Evolutionary conservation across 1,284 basidiomycete genomes (phyloP), one percentile per base, ranked within the genome.

Genomic region (Apiotrichum siamense): DNA sequence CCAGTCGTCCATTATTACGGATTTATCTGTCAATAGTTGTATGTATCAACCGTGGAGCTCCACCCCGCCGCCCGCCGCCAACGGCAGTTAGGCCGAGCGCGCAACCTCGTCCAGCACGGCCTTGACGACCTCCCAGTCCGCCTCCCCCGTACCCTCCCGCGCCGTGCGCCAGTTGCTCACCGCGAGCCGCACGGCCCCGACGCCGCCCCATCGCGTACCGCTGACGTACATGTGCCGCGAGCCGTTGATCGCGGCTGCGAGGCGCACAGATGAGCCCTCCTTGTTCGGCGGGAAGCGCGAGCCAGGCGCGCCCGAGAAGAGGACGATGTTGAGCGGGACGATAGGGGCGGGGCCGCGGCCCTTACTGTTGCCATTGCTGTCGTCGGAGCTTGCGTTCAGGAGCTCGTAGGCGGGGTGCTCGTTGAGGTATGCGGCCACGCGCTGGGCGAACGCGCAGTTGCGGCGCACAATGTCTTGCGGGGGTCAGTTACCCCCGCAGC

Each of bases 121-220:
- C 37, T 44, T 48, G 1, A 69, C 61, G 13, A 64, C 50, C 9
- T 60, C 41, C 20, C 11, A 57, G 33, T 72, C 67, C 21, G 57
- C 62, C 58, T 35, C 59, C n/a, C n/a, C n/a, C n/a, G n/a, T n/a
- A n/a, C n/a, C n/a, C n/a, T n/a, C n/a, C n/a, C n/a, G n/a, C 3
- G 69, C 73, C 7, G 78, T 78, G 50, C 65, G 56, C 76, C 77
- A 78, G 60, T 79, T 78, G 20, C 70, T 72, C 9, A 79, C 76
- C 0, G 78, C 78, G 18, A 79, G 50, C 49, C 78, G 59, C 1
- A 77, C 69, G 3, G 75, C 78, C 1, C 70, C 69, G 15, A 60
- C 27, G 0, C 76, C 75, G 17, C 62, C 61, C 75, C 76, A 78
- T 6, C 48, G 60, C 18, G 77, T 77, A 0, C 65, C 67, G 10